phyloP scores from a whole-genome alignment of 805 yeast genomes.

The Suhomyces sp. region DNA sequence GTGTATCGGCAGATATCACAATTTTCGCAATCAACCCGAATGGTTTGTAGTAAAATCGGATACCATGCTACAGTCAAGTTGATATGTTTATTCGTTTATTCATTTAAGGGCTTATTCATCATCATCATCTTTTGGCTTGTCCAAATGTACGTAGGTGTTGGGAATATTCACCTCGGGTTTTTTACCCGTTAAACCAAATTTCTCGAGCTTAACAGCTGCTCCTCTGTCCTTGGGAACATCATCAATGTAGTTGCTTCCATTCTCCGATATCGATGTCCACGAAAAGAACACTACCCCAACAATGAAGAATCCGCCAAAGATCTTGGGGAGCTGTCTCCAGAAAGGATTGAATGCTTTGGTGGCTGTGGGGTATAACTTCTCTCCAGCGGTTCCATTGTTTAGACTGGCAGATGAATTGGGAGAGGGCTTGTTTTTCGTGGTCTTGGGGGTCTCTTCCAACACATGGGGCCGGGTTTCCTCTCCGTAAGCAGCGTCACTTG shows the following conservation, averaged over 20 bases:
- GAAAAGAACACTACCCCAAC: background rate
- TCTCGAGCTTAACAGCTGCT: constrained; percentile 1
- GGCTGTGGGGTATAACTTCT: background rate
- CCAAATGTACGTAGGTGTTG: background rate
- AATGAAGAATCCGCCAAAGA: background rate
- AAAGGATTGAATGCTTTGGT: background rate
- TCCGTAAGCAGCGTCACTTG: too few relatives aligned
- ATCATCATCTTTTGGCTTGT: constrained; percentile 2
- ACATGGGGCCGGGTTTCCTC: too few relatives aligned
- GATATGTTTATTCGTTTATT: too few relatives aligned
- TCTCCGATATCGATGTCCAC: background rate
- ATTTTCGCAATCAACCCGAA: too few relatives aligned
- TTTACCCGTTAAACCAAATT: constrained; percentile 2
- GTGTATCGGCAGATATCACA: too few relatives aligned
- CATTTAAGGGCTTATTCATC: too few relatives aligned
- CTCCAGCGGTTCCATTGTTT: background rate
- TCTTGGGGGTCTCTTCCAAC: background rate
- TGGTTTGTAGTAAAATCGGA: too few relatives aligned
- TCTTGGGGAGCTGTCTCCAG: constrained; percentile 1
- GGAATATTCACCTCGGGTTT: constrained; percentile 2
- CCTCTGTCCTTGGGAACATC: background rate
- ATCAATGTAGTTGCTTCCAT: background rate
- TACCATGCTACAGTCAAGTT: too few relatives aligned
- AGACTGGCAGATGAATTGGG: background rate
- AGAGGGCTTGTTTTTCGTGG: background rate